Evolutionary conservation across 306 rosid species (phyloP), one percentile per base, ranked within the genome.

Genomic region (Psophocarpus tetragonolobus): DNA sequence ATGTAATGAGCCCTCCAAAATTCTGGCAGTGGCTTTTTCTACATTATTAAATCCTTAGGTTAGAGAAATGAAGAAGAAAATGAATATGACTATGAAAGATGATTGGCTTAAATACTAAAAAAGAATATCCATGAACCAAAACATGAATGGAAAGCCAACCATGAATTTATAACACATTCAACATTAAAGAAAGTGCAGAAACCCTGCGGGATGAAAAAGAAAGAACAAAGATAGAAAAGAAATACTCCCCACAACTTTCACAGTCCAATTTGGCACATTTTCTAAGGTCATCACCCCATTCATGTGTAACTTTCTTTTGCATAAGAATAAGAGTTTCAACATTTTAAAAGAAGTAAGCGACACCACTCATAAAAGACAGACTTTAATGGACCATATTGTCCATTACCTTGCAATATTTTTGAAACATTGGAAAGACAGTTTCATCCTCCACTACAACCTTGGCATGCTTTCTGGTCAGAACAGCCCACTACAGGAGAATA

Each of bases 1-100:
- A 96, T 77, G 88, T 84, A 83, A 32, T 33, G 99, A 74, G 88
- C 98, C 75, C 98, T 91, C 98, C 99, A 96, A 91, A 96, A 96
- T 85, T 96, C 99, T 47, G 98, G 99, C 12, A 96, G 87, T 6
- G 98, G 91, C 86, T 79, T 91, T 80, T 89, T 96, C 98, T 96
- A 97, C 93, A 83, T 69, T 48, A 81, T 61, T 71, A 68, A 71
- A 65, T 66, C 27, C 83, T 69, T 23, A 27, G 39, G 75, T 80
- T 70, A 85, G 73, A 82, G 80, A 58, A 80, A 80, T 8, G 54
- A 58, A 74, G 60, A 81, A 47, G 21, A 60, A 74, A 60, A 80
- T 36, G 12, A 73, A 78, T 29, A 47, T 50, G 44, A 24, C 42
- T n/a, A 11, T n/a, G 30, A n/a, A 33, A 54, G 21, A 74, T 12